phyloP scores from a whole-genome alignment of 2,329 filamentous ascomycete genomes.

The Monosporascus cannonballus region DNA sequence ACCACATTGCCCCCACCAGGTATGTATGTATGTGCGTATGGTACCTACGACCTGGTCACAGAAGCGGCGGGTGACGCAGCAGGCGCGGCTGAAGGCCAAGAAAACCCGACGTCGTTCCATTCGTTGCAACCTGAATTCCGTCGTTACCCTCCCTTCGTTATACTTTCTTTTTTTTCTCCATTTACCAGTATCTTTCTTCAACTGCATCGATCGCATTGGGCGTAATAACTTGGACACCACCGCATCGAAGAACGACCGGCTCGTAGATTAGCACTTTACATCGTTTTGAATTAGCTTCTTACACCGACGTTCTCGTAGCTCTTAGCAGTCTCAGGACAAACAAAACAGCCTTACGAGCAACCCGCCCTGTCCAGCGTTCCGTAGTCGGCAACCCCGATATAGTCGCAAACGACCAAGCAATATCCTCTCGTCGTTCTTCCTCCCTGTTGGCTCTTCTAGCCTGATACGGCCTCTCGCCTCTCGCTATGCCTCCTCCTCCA shows the following conservation, averaged over 20 bases:
- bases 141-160: not conserved
- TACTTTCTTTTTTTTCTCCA: not conserved
- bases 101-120: not conserved
- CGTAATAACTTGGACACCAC: too few species aligned
- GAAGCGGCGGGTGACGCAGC: not conserved
- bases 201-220: too few species aligned
- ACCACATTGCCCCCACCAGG: too few species aligned
- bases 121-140: not conserved
- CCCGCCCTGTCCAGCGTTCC: not conserved
- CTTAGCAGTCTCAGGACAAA: not conserved
- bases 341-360: not conserved
- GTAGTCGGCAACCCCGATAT: not conserved
- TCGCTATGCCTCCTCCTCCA: slow-evolving; percentile 50
- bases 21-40: too few species aligned
- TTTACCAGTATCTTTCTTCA: not conserved
- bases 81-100: not conserved
- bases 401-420: not conserved
- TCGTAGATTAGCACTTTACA: too few species aligned
- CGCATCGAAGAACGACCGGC: too few species aligned
- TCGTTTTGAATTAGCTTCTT: too few species aligned
- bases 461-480: not conserved
- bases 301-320: too few species aligned
- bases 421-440: not conserved
- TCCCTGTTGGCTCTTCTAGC: not conserved
- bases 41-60: too few species aligned